Evolutionary conservation across 371 early-diverging fungal genomes (phyloP).

Genomic region (Mucor circinelloides): DNA sequence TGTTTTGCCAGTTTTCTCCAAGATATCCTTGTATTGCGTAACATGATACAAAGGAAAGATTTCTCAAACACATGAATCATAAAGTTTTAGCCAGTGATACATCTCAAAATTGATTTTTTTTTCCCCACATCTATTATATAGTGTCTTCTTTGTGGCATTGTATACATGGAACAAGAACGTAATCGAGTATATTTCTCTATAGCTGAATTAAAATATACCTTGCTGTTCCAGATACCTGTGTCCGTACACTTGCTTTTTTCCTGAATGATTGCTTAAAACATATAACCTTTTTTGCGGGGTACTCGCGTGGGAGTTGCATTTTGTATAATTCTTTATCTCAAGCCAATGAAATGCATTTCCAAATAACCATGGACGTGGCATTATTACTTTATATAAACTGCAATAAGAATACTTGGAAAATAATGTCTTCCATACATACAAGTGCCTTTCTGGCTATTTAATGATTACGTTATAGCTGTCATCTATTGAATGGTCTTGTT

Average conservation of each 20-base stretch:
- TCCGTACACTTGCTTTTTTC: background rate
- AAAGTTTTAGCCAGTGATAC: conserved; percentile 16
- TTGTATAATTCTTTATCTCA: conserved; percentile 6
- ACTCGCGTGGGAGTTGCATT: conserved; percentile 10
- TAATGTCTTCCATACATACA: background rate
- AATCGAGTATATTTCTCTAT: background rate
- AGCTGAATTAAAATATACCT: background rate
- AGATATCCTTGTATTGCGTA: conserved; percentile 1
- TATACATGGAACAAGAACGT: background rate
- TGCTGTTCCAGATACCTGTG: background rate
- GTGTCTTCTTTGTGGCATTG: background rate
- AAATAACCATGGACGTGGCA: background rate
- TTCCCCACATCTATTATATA: conserved; percentile 8
- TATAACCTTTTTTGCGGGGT: conserved; percentile 16
- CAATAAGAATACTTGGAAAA: background rate
- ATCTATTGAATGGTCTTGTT: background rate
- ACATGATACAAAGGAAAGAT: conserved; percentile 1
- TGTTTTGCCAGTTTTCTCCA: conserved; percentile 3
- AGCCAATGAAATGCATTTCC: conserved; percentile 3
- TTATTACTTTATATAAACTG: background rate
- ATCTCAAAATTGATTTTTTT: background rate
- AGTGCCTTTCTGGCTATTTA: background rate
- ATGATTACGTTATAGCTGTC: background rate
- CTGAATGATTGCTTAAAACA: background rate
- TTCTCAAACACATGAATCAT: conserved; percentile 10